Conservation (phyloP, 306 rosid genomes). For the Vigna mungo region DNA sequence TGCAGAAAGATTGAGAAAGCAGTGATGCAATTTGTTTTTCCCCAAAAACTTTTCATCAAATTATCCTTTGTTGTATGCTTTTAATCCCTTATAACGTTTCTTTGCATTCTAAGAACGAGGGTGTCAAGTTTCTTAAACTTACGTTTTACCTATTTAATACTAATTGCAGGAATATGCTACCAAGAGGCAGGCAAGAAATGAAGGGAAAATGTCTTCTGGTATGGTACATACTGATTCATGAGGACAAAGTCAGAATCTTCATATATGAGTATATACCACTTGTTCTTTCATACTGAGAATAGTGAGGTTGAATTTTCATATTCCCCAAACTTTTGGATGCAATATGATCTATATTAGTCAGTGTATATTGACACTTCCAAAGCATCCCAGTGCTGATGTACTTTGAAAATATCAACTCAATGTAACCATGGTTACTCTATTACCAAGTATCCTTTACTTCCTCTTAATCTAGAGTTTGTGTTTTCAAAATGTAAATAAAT, state of each 20-base stretch:
- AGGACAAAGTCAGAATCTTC: neutral
- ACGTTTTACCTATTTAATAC: neutral
- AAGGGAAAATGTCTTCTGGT: neutral
- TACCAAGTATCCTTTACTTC: neutral
- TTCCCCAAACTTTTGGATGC: conserved; percentile 13
- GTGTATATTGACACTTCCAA: conserved; percentile 1
- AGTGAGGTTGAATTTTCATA: conserved; percentile 4
- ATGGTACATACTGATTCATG: neutral
- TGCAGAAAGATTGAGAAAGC: neutral
- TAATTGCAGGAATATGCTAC: conserved; percentile 5
- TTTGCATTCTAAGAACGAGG: neutral
- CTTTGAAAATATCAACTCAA: neutral
- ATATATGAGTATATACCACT: neutral
- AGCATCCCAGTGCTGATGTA: neutral
- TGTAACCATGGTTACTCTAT: neutral
- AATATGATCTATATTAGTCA: neutral
- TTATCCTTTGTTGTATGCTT: neutral
- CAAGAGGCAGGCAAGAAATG: neutral
- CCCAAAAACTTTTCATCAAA: neutral
- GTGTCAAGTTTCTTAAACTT: neutral
- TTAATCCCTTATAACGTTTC: conserved; percentile 17
- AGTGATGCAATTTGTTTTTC: neutral
- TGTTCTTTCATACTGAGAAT: neutral
- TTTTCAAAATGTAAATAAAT: too few relatives aligned
- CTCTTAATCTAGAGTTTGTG: too few relatives aligned